Base-by-base conservation (phyloP, 495 filamentous ascomycete species). In the Penicillium mononematosum region DNA sequence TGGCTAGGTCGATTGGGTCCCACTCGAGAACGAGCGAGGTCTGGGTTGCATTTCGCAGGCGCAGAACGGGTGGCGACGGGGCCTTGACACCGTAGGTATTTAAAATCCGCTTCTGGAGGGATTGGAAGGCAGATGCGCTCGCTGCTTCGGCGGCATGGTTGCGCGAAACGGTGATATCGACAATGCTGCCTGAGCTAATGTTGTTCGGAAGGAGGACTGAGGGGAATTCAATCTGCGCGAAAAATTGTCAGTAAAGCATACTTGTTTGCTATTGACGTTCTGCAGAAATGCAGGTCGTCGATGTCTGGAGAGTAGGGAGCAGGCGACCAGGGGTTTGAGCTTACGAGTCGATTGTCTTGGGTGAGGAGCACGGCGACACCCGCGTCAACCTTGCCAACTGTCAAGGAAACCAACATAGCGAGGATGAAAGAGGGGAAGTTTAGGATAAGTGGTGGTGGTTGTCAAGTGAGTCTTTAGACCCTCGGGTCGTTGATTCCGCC, bases 301-400 rank as follows among this genome's bases (percentile, higher is more conserved):
- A 61, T 60, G 56, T 59, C 57, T 60, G 50, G 43, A 34, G 55
- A 17, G n/a, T 19, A 53, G 45, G 43, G 55, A 20, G n/a, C n/a
- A 53, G 45, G 61, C 58, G 53, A 60, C 60, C 53, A 59, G 59
- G 62, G 65, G 56, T 34, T 64, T 57, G 16, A 61, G 73, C 85
- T 72, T 85, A 97, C 94, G 63, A 98, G 81, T 61, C 94, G 87
- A 77, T 98, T 98, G 76, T 98, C 94, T 65, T 96, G 88, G 38
- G 94, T 98, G 55, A 98, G 81, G 51, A 98, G 85, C 53, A 98
- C 95, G 46, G 94, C 95, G 65, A 98, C 92, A 73, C 94, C 94
- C 63, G 94, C 94, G 72, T 98, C 94, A 74, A 98, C 94, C 79
- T 98, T 98, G 77, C 94, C 94, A 70, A 98, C 95, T 43, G 94